Evolutionary conservation across 352 stramenopile genomes (phyloP).

Genomic region (Blastocystis sp.): DNA sequence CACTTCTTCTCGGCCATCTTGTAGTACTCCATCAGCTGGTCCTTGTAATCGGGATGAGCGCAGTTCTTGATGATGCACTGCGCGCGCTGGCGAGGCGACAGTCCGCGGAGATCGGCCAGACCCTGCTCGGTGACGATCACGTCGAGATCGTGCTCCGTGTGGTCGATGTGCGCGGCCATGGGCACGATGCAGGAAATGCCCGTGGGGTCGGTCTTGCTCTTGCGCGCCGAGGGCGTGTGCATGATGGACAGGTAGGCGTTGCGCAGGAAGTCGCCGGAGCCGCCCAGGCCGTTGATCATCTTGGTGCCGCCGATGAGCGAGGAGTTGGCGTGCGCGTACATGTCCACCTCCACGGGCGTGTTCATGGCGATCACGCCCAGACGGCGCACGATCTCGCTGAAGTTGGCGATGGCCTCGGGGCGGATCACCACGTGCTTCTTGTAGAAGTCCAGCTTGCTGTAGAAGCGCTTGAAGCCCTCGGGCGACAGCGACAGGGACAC

Average conservation of each 20-base stretch:
- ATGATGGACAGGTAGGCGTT: constrained; percentile 69
- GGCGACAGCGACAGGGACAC: constrained; percentile 61
- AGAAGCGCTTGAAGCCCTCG: constrained; percentile 66
- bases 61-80: constrained; percentile 70
- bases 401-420: constrained; percentile 67
- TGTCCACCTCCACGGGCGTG: constrained; percentile 67
- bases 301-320: constrained; percentile 66
- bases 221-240: constrained; percentile 63
- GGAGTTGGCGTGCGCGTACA: constrained; percentile 68
- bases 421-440: constrained; percentile 64
- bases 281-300: constrained; percentile 67
- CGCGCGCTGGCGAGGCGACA: constrained; percentile 65
- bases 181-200: constrained; percentile 68
- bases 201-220: constrained; percentile 67
- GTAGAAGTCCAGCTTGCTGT: constrained; percentile 65
- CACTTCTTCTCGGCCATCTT: constrained; percentile 70
- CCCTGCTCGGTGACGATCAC: constrained; percentile 69
- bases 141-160: constrained; percentile 67
- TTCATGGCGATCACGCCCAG: constrained; percentile 68
- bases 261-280: constrained; percentile 66
- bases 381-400: constrained; percentile 63
- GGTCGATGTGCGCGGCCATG: constrained; percentile 67
- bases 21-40: constrained; percentile 68
- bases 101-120: constrained; percentile 65
- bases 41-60: constrained; percentile 68